Evolutionary conservation across 257 asterid species (phyloP).

Genomic region (Anisodus tanguticus): DNA sequence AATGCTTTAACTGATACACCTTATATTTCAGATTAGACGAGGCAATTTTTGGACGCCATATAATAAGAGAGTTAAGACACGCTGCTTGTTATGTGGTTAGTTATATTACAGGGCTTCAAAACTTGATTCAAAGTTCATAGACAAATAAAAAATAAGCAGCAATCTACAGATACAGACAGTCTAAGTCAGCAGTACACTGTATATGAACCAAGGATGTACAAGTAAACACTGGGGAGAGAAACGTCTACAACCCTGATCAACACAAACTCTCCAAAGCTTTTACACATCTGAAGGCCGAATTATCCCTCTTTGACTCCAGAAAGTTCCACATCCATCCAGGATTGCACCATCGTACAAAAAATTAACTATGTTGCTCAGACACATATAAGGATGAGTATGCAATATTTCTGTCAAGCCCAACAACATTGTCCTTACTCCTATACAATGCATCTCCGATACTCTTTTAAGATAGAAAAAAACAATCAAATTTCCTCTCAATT

Average conservation of each 20-base stretch:
- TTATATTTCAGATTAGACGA: neutral
- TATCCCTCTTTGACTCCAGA: slow-evolving; percentile 13
- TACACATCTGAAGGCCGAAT: neutral
- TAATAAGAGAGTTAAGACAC: neutral
- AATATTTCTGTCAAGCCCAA: neutral
- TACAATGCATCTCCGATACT: neutral
- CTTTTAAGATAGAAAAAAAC: neutral
- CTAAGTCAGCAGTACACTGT: neutral
- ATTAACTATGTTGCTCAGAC: slow-evolving; percentile 1
- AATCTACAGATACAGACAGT: neutral
- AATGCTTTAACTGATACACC: neutral
- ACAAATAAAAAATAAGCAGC: neutral
- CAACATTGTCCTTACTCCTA: neutral
- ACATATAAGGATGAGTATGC: neutral
- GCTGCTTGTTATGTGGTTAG: slow-evolving; percentile 21
- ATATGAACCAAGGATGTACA: neutral
- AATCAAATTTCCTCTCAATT: neutral
- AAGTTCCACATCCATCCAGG: neutral
- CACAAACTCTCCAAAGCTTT: neutral
- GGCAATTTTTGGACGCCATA: slow-evolving; percentile 18
- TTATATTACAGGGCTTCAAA: neutral
- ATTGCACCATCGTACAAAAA: neutral
- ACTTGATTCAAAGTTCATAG: neutral
- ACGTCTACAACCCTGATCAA: neutral
- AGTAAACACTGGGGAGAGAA: neutral